These are phyloP conservation scores for Tinospora cordifolia DNA, from an alignment of 164 flowering plant species.

Conservation along the genomic window DNA sequence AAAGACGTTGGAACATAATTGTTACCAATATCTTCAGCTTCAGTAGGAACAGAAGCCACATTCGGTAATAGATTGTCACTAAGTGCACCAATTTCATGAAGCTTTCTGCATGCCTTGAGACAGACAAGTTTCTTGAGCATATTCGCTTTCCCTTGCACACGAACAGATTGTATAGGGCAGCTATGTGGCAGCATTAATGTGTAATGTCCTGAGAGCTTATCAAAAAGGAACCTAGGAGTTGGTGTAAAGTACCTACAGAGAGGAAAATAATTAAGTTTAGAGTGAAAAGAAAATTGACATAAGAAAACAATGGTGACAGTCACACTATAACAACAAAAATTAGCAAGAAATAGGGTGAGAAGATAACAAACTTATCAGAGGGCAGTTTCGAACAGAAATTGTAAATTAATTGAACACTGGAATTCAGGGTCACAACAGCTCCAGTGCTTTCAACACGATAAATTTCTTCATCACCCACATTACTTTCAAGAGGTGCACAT, in stretches of 20 bases:
- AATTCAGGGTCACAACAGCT: constrained; percentile 54
- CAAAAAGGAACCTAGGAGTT: constrained; percentile 43
- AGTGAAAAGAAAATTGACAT: not conserved
- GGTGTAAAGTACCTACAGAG: constrained; percentile 67
- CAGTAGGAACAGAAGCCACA: constrained; percentile 37
- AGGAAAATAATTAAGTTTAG: not conserved
- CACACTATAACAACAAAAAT: not conserved
- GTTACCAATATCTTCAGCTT: constrained; percentile 37
- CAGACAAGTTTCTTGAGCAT: constrained; percentile 54
- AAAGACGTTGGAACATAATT: too few species aligned
- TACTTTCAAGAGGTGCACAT: constrained; percentile 39
- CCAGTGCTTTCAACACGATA: constrained; percentile 66
- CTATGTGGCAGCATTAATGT: constrained; percentile 64
- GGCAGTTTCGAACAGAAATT: constrained; percentile 83
- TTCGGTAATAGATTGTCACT: constrained; percentile 75
- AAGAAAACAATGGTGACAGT: too few species aligned
- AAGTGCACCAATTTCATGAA: constrained; percentile 68
- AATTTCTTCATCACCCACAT: constrained; percentile 31
- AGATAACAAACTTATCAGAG: constrained; percentile 62
- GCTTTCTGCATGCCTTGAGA: constrained; percentile 73
- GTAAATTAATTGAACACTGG: constrained; percentile 52
- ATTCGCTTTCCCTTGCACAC: constrained; percentile 34
- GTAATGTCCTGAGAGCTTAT: constrained; percentile 35
- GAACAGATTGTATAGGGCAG: constrained; percentile 52
- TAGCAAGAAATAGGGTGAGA: not conserved